A percentile compares a stretch with the other conserved stretches of the same genome.
Conservation (phyloP, 352 stramenopile genomes). For the Globisporangium polare region DNA sequence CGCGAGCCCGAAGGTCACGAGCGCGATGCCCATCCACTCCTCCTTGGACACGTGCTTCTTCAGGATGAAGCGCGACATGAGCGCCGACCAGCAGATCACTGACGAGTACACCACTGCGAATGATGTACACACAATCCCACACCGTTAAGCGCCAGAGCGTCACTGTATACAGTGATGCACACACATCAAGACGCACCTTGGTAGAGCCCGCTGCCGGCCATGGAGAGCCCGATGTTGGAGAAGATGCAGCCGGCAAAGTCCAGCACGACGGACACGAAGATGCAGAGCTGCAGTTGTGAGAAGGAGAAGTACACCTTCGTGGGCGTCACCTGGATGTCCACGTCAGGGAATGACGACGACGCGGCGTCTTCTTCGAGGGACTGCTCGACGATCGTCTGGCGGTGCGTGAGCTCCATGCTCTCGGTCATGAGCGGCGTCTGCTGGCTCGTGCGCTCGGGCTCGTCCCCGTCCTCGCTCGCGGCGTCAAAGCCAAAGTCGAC, state of each 20-base stretch:
- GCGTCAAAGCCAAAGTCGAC: constrained; percentile 9
- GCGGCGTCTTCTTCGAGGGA: background rate
- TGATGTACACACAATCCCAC: background rate
- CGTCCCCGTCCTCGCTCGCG: constrained; percentile 9
- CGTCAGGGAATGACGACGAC: background rate
- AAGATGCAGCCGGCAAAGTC: constrained; percentile 86
- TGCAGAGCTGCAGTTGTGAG: constrained; percentile 57
- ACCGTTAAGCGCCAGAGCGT: no score
- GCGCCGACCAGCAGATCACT: constrained; percentile 84
- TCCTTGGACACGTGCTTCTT: constrained; percentile 70
- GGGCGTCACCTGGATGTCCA: constrained; percentile 8
- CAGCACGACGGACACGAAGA: constrained; percentile 65
- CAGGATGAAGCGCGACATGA: constrained; percentile 73
- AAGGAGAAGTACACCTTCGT: constrained; percentile 38
- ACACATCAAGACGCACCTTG: constrained; percentile 21
- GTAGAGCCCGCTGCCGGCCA: constrained; percentile 79
- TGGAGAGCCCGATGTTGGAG: constrained; percentile 76
- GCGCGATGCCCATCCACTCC: constrained; percentile 77
- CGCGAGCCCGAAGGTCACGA: constrained; percentile 79
- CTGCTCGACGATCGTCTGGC: constrained; percentile 18
- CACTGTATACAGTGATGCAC: background rate
- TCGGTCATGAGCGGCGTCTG: constrained; percentile 15
- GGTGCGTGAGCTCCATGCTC: constrained; percentile 49
- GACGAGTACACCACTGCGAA: constrained; percentile 68
- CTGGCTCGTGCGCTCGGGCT: constrained; percentile 17